Conservation (phyloP, 192 early-diverging fungal species). For the Funneliformis geosporum region DNA sequence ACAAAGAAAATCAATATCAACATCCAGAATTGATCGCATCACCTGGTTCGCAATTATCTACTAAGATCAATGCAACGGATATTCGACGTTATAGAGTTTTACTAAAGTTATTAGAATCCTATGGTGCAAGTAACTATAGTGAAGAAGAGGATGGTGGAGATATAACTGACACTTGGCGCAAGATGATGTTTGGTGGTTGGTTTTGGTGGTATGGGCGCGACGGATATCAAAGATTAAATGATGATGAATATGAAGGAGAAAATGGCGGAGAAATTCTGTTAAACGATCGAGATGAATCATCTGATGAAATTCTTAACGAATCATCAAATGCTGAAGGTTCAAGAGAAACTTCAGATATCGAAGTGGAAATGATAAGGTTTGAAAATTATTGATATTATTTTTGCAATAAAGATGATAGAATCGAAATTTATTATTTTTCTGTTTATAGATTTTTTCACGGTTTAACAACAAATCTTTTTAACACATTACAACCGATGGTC, state of each 20-base stretch:
- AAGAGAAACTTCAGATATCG: conserved; percentile 27
- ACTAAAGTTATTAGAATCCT: conserved; percentile 38
- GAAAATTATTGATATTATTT: conserved; percentile 27
- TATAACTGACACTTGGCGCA: conserved; percentile 43
- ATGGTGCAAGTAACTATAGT: conserved; percentile 2
- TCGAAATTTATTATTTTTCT: conserved; percentile 36
- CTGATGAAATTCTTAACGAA: not conserved
- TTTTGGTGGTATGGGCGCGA: conserved; percentile 54
- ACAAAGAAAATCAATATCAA: not conserved
- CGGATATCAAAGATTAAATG: conserved; percentile 33
- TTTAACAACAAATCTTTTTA: conserved; percentile 40
- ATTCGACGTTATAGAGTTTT: conserved; percentile 47
- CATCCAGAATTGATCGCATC: conserved; percentile 17
- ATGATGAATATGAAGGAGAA: conserved; percentile 27
- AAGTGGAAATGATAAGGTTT: conserved; percentile 40
- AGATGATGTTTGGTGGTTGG: conserved; percentile 51
- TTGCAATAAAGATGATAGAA: conserved; percentile 38
- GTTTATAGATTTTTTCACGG: conserved; percentile 36
- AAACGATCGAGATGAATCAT: not conserved
- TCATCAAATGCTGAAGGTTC: conserved; percentile 17
- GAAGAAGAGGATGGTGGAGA: conserved; percentile 27
- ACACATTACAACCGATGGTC: not conserved
- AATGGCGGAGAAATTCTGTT: conserved; percentile 25
- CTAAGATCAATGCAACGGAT: conserved; percentile 37
- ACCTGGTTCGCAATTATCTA: conserved; percentile 30